Percentiles rank a stretch among this genome's conserved stretches.
These are phyloP conservation scores for Cladosporium sp. DNA, from an alignment of 2,329 filamentous ascomycete species.

Conservation along the genomic window DNA sequence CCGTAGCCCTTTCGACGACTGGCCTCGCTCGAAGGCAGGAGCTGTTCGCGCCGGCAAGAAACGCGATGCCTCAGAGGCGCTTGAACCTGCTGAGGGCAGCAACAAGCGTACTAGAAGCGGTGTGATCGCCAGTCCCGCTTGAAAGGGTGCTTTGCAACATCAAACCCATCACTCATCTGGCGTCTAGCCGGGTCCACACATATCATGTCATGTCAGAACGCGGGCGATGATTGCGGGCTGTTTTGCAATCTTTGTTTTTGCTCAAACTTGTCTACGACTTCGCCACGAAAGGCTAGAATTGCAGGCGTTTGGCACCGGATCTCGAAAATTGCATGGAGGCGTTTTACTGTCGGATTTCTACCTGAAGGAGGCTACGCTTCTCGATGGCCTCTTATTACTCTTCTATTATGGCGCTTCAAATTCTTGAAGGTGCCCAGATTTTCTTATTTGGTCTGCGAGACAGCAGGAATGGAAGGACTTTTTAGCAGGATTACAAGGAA, in stretches of 20 bases:
- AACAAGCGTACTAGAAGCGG: constrained; percentile 18
- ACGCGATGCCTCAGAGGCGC: constrained; percentile 15
- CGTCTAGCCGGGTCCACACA: no score
- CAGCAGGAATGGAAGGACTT: background rate
- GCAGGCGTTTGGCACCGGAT: background rate
- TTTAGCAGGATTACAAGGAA: background rate
- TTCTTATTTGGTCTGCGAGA: background rate
- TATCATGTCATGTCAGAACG: no score
- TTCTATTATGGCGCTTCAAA: no score
- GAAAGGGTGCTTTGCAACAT: background rate
- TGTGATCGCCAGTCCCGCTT: background rate
- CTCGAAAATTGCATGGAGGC: background rate
- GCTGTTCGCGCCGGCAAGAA: constrained; percentile 11
- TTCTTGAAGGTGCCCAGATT: background rate
- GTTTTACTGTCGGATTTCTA: background rate
- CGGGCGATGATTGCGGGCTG: no score
- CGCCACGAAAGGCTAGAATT: no score
- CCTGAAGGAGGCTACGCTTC: background rate
- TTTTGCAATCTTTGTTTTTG: no score
- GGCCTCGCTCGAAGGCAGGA: constrained; percentile 58
- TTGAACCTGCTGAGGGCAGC: constrained; percentile 6
- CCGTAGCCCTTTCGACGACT: constrained; percentile 62
- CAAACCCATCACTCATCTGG: no score
- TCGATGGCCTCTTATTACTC: no score
- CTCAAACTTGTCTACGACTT: no score